These are phyloP conservation scores for Hymenoscyphus fraxineus DNA, from an alignment of 2,329 filamentous ascomycete genomes.

Conservation along the genomic window DNA sequence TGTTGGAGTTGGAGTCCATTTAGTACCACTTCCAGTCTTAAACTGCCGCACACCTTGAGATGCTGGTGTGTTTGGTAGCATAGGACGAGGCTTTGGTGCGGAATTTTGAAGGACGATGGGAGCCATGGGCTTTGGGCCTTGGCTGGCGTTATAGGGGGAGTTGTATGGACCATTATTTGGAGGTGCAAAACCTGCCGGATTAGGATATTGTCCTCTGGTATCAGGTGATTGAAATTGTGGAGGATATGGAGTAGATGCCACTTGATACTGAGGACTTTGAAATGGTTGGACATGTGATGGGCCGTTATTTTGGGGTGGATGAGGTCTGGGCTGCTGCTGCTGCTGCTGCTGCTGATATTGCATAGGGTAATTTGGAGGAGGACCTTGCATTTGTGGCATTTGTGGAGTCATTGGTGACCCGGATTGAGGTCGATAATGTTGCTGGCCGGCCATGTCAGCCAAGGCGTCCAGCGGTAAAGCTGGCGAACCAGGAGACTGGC, in stretches of 20 bases:
- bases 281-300: slow-evolving; percentile 26
- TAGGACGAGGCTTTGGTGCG: slow-evolving; percentile 19
- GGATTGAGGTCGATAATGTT: slow-evolving; percentile 32
- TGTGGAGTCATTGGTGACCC: slow-evolving; percentile 30
- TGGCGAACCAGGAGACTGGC: slow-evolving; percentile 22
- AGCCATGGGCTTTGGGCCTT: slow-evolving; percentile 21
- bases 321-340: slow-evolving; percentile 17
- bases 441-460: slow-evolving; percentile 33
- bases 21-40: slow-evolving; percentile 45
- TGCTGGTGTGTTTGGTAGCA: slow-evolving; percentile 30
- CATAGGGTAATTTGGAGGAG: slow-evolving; percentile 19
- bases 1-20: slow-evolving; percentile 55
- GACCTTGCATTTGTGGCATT: slow-evolving; percentile 20
- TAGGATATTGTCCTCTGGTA: slow-evolving; percentile 25
- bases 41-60: slow-evolving; percentile 14
- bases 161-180: slow-evolving; percentile 33
- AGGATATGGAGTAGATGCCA: slow-evolving; percentile 17
- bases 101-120: slow-evolving; percentile 7
- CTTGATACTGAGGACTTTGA: slow-evolving; percentile 17
- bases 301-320: slow-evolving; percentile 21
- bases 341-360: slow-evolving; percentile 20
- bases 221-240: slow-evolving; percentile 19
- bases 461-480: slow-evolving; percentile 30
- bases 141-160: slow-evolving; percentile 34
- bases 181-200: slow-evolving; percentile 22